These are phyloP conservation scores for Neonectria neomacrospora DNA, from an alignment of 2,329 filamentous ascomycete genomes.

Conservation along the genomic window DNA sequence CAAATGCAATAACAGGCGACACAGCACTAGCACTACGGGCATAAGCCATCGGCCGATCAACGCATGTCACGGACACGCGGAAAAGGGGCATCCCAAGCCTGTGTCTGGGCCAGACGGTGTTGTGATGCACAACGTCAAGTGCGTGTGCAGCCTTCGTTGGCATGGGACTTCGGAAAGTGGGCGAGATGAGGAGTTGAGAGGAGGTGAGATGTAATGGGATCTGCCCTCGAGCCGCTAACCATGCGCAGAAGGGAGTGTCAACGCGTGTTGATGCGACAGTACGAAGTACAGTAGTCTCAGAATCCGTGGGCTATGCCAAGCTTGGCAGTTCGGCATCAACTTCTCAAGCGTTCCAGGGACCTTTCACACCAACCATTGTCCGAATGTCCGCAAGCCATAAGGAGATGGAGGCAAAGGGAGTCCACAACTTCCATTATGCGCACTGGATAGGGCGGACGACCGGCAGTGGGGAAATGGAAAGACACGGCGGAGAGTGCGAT, in stretches of 20 bases:
- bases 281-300: conserved; percentile 27
- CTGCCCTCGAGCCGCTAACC: conserved; percentile 31
- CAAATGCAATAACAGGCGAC: conserved; percentile 16
- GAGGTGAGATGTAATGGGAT: conserved; percentile 33
- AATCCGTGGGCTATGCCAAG: conserved; percentile 34
- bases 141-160: conserved; percentile 4
- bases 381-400: conserved; percentile 18
- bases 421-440: conserved; percentile 19
- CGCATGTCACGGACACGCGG: conserved; percentile 27
- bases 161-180: conserved; percentile 34
- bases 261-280: conserved; percentile 18
- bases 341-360: conserved; percentile 8
- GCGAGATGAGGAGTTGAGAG: conserved; percentile 20
- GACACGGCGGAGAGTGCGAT: conserved; percentile 27
- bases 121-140: conserved; percentile 29
- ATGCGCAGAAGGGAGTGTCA: conserved; percentile 20
- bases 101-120: conserved; percentile 29
- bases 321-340: conserved; percentile 30
- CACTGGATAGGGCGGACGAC: conserved; percentile 24
- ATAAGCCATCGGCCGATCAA: conserved; percentile 29
- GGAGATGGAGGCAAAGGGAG: conserved; percentile 24
- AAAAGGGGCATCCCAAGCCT: conserved; percentile 25
- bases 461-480: conserved; percentile 36
- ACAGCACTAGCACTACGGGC: conserved; percentile 3
- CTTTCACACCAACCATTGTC: conserved; percentile 28